Evolutionary conservation across 2,329 filamentous ascomycete genomes (phyloP), one percentile per base, ranked within the genome.

Genomic region (Fusarium burgessii): DNA sequence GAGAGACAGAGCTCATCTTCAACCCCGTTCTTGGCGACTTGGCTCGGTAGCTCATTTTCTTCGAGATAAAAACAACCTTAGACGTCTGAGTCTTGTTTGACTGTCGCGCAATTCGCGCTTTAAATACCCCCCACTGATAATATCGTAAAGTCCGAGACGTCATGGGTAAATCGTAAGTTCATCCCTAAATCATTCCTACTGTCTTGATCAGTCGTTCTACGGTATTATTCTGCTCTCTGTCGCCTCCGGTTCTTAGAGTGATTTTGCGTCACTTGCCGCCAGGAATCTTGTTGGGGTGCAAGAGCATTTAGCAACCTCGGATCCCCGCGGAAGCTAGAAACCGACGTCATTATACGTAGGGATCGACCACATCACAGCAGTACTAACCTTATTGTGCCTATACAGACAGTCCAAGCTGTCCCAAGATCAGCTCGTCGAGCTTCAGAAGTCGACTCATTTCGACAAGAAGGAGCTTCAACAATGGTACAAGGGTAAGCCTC

Each of bases 391-490:
- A 35, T 51, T 42, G 42, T 52, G 23, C 13, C 36, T 55, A 55
- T 60, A 32, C 80, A 99, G 96, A 84, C 96, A 98, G 87, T 98
- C 95, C 77, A 99, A 98, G 87, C 92, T 99, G 81, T 97, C 95
- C 64, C 93, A 96, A 81, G 92, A 97, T 83, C 94, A 99, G 88
- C 92, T 99, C 79, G 90, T 89, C 74, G 96, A 99, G 83, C 90
- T 99, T 75, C 95, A 98, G 82, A 96, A 94, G 86, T 94, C 94
- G 67, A 99, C 96, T 72, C 94, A 98, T 83, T 99, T 99, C 80
- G 96, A 99, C 84, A 98, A 98, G 91, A 98, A 98, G 87, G 96
- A 99, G 84, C 84, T 99, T 80, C 96, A 99, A 82, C 95, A 98
- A 90, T 99, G 96, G 96, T 98, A 99, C 84, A 98, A 98, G 88